Evolutionary conservation across 768 basidiomycete genomes (phyloP).

Genomic region (Mycena pura): DNA sequence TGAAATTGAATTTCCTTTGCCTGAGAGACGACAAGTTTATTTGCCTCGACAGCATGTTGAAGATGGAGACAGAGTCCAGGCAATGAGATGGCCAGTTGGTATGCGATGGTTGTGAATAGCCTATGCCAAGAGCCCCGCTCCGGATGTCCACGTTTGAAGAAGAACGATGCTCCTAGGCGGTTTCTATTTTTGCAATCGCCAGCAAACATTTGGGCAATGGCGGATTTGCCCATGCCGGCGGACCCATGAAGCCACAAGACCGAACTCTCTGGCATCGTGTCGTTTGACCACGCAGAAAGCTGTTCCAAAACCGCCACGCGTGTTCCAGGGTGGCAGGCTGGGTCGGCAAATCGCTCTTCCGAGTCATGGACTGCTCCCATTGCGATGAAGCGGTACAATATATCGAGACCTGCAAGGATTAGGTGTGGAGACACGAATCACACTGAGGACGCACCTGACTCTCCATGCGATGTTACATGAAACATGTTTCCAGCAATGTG

Average conservation of each 20-base stretch:
- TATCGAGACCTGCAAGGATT: neutral
- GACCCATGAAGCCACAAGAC: constrained; percentile 30
- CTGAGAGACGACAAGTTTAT: constrained; percentile 21
- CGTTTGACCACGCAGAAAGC: neutral
- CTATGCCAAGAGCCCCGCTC: constrained; percentile 30
- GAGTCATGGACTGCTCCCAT: constrained; percentile 2
- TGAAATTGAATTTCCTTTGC: constrained; percentile 17
- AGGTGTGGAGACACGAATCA: neutral
- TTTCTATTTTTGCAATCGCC: constrained; percentile 17
- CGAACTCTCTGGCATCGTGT: neutral
- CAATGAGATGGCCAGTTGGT: constrained; percentile 29
- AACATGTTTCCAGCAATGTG: neutral
- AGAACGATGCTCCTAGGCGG: constrained; percentile 39
- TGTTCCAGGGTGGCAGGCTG: constrained; percentile 10
- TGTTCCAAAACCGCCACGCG: neutral
- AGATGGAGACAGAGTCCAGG: constrained; percentile 12
- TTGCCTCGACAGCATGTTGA: constrained; percentile 6
- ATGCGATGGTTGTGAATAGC: constrained; percentile 36
- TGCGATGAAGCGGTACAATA: constrained; percentile 34
- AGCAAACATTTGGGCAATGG: constrained; percentile 28
- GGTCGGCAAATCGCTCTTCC: neutral
- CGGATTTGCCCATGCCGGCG: constrained; percentile 33
- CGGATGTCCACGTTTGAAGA: constrained; percentile 37
- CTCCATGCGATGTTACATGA: neutral
- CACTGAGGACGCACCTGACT: neutral